These are phyloP conservation scores for Lachancea mirantina DNA, from an alignment of 805 yeast genomes.

Conservation along the genomic window DNA sequence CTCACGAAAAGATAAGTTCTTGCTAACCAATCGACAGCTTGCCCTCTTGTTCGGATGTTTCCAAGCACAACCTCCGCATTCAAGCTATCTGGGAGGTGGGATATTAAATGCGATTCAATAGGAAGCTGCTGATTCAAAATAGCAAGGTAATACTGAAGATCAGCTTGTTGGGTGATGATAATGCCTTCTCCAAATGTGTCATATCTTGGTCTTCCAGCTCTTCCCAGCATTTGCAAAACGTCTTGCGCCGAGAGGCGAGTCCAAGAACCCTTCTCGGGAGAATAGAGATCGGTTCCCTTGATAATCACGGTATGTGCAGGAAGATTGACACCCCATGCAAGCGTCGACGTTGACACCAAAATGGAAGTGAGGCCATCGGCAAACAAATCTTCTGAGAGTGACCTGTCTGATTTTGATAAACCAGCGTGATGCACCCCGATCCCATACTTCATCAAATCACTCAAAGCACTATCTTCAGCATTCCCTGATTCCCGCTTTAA, in stretches of 20 bases:
- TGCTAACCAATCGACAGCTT: slow-evolving; percentile 76
- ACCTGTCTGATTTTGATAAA: slow-evolving; percentile 60
- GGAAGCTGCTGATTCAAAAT: slow-evolving; percentile 87
- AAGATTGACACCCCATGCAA: slow-evolving; percentile 95
- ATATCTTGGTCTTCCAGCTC: slow-evolving; percentile 96
- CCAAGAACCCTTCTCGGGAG: slow-evolving; percentile 88
- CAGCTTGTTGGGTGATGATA: slow-evolving; percentile 79
- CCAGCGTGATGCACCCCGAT: slow-evolving; percentile 95
- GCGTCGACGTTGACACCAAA: slow-evolving; percentile 82
- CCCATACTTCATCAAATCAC: slow-evolving; percentile 59
- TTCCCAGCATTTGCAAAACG: slow-evolving; percentile 92
- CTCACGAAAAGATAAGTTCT: slow-evolving; percentile 73
- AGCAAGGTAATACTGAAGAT: slow-evolving; percentile 82
- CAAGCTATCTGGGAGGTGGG: slow-evolving; percentile 60
- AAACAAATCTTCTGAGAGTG: slow-evolving; percentile 74
- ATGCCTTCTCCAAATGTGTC: slow-evolving; percentile 92
- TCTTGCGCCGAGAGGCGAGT: slow-evolving; percentile 91
- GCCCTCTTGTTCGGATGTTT: slow-evolving; percentile 47
- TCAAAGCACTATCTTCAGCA: slow-evolving; percentile 46
- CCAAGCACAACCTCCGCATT: slow-evolving; percentile 88
- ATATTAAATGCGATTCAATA: slow-evolving; percentile 79
- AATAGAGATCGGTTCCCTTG: slow-evolving; percentile 88
- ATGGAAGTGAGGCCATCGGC: slow-evolving; percentile 83
- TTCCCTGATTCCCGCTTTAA: slow-evolving; percentile 55
- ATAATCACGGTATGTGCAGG: slow-evolving; percentile 94